Conservation (phyloP, 2,329 filamentous ascomycete genomes). For the Fusarium sp. region DNA sequence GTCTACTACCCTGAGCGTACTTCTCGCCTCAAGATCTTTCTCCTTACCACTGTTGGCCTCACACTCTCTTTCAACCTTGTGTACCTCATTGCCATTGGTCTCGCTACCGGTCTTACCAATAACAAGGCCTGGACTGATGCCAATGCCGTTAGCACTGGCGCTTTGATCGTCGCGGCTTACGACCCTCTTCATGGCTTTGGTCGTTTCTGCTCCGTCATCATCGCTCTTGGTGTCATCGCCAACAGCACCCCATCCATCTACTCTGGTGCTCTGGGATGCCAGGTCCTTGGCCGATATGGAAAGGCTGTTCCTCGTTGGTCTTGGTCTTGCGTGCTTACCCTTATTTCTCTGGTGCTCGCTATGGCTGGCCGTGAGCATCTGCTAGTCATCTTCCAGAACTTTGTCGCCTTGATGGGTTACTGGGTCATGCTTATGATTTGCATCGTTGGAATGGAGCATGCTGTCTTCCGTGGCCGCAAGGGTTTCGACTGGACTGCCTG, state of each 20-base stretch:
- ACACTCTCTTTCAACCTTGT: slow-evolving; percentile 71
- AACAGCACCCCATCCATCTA: slow-evolving; percentile 69
- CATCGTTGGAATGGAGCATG: slow-evolving; percentile 59
- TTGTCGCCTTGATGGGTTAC: slow-evolving; percentile 66
- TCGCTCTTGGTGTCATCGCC: slow-evolving; percentile 66
- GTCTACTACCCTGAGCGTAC: slow-evolving; percentile 78
- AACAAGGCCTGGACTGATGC: slow-evolving; percentile 62
- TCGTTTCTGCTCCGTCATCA: slow-evolving; percentile 66
- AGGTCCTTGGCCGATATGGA: slow-evolving; percentile 67
- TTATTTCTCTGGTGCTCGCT: slow-evolving; percentile 66
- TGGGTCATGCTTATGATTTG: slow-evolving; percentile 65
- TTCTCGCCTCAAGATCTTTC: slow-evolving; percentile 72
- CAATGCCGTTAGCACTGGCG: slow-evolving; percentile 65
- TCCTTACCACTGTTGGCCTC: slow-evolving; percentile 76
- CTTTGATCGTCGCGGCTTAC: slow-evolving; percentile 68
- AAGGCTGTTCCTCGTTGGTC: slow-evolving; percentile 64
- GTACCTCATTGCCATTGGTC: slow-evolving; percentile 71
- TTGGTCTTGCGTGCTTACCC: slow-evolving; percentile 65
- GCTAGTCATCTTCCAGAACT: slow-evolving; percentile 65
- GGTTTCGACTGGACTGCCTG: slow-evolving; percentile 59
- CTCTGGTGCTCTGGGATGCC: slow-evolving; percentile 69
- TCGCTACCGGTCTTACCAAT: slow-evolving; percentile 63
- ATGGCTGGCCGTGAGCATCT: slow-evolving; percentile 65
- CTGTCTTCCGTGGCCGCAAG: slow-evolving; percentile 55
- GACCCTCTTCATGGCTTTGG: slow-evolving; percentile 66